phyloP scores from a whole-genome alignment of 2,329 filamentous ascomycete genomes.

The Colletotrichum noveboracense region DNA sequence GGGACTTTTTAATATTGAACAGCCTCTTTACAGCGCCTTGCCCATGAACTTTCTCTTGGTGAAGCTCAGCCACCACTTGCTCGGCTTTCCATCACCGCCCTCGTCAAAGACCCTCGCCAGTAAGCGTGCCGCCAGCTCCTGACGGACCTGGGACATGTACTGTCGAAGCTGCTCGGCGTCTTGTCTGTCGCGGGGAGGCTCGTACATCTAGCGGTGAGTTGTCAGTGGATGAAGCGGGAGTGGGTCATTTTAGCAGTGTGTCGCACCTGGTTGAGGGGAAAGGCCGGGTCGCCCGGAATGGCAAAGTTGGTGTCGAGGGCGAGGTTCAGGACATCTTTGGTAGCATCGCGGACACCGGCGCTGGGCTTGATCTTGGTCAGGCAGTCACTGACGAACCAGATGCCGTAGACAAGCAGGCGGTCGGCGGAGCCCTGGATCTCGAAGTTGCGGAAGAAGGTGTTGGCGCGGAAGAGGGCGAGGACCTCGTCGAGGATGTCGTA shows the following conservation, averaged over 20 bases:
- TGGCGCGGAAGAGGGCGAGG: conserved; percentile 90
- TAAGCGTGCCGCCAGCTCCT: conserved; percentile 85
- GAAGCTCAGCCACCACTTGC: conserved; percentile 98
- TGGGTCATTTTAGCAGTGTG: background rate
- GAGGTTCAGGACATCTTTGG: conserved; percentile 83
- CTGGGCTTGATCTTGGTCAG: conserved; percentile 83
- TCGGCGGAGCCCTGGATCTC: conserved; percentile 98
- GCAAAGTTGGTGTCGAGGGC: conserved; percentile 94
- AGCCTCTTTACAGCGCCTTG: conserved; percentile 71
- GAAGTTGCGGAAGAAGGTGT: conserved; percentile 99
- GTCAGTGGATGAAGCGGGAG: background rate
- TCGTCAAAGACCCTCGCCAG: conserved; percentile 88
- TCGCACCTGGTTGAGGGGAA: conserved; percentile 85
- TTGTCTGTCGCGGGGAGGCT: conserved; percentile 83
- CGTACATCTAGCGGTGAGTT: conserved; percentile 71
- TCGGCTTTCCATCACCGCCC: conserved; percentile 69
- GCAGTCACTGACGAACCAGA: conserved; percentile 91
- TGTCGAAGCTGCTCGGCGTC: conserved; percentile 88
- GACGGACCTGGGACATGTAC: conserved; percentile 91
- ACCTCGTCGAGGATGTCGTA: conserved; percentile 98
- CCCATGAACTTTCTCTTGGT: conserved; percentile 99
- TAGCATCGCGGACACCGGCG: conserved; percentile 64
- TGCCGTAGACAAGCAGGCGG: conserved; percentile 93
- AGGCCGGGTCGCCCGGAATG: conserved; percentile 90
- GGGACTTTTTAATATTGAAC: background rate